Conservation (phyloP, 805 yeast genomes). For the Candida ipomoeae region DNA sequence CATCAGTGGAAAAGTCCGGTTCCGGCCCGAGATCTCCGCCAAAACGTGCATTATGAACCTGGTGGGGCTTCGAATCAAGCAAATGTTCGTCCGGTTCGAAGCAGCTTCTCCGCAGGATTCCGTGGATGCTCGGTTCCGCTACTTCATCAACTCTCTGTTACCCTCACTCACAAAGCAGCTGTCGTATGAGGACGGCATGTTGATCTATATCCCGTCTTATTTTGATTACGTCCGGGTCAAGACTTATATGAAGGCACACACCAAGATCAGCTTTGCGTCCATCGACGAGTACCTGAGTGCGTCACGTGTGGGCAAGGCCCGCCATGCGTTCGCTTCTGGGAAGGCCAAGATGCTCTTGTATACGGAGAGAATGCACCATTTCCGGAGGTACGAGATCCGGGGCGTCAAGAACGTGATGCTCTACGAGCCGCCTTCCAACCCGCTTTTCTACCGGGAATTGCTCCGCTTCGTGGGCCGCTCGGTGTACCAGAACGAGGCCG, state of each 20-base stretch:
- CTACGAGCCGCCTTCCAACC: constrained; percentile 83
- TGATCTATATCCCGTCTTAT: constrained; percentile 81
- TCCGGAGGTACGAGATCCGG: constrained; percentile 74
- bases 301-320: constrained; percentile 63
- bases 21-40: constrained; percentile 43
- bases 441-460: constrained; percentile 75
- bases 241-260: constrained; percentile 59
- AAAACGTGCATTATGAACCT: constrained; percentile 55
- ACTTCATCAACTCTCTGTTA: constrained; percentile 66
- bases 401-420: constrained; percentile 82
- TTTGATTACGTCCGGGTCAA: constrained; percentile 79
- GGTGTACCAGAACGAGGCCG: constrained; percentile 52
- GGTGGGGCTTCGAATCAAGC: constrained; percentile 63
- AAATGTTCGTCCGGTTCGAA: constrained; percentile 69
- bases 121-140: constrained; percentile 68
- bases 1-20: constrained; percentile 57
- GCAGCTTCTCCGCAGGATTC: constrained; percentile 52
- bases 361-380: constrained; percentile 92
- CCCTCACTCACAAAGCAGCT: constrained; percentile 66
- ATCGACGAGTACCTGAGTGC: constrained; percentile 80
- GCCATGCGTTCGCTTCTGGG: constrained; percentile 63
- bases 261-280: constrained; percentile 62
- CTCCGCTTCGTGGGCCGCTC: constrained; percentile 63
- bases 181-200: constrained; percentile 66
- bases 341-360: constrained; percentile 71